These are phyloP conservation scores for Aspergillus asperescens DNA, from an alignment of 495 filamentous ascomycete genomes.

Conservation along the genomic window DNA sequence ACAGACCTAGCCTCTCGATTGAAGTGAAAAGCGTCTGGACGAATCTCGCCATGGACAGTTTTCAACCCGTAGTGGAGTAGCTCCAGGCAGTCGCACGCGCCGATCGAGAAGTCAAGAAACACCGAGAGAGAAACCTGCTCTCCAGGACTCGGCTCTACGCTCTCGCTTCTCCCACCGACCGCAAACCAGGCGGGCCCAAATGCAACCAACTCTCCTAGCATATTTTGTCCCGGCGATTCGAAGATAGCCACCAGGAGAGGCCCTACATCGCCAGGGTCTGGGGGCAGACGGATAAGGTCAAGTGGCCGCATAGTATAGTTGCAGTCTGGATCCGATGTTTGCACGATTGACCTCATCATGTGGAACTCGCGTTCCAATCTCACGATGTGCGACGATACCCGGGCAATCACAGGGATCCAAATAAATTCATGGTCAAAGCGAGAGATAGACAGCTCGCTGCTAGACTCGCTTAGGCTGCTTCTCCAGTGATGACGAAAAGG, in stretches of 20 bases:
- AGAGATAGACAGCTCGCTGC: constrained; percentile 42
- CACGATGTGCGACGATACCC: constrained; percentile 72
- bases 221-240: constrained; percentile 70
- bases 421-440: constrained; percentile 38
- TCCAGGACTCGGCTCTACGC: constrained; percentile 46
- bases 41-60: constrained; percentile 80
- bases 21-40: constrained; percentile 84
- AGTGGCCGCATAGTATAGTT: constrained; percentile 70
- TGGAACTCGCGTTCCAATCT: constrained; percentile 81
- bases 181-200: constrained; percentile 71
- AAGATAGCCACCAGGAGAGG: constrained; percentile 70
- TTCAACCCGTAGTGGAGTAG: constrained; percentile 78
- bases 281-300: constrained; percentile 61
- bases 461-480: constrained; percentile 45
- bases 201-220: constrained; percentile 61
- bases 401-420: constrained; percentile 59
- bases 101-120: constrained; percentile 86
- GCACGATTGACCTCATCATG: constrained; percentile 63
- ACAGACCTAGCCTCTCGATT: constrained; percentile 60
- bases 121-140: constrained; percentile 60
- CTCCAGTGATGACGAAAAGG: constrained; percentile 34
- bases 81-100: constrained; percentile 77
- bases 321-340: constrained; percentile 65
- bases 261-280: constrained; percentile 56
- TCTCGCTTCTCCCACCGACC: constrained; percentile 45